Base-by-base conservation (phyloP, 257 asterid species). In the Haberlea rhodopensis region DNA sequence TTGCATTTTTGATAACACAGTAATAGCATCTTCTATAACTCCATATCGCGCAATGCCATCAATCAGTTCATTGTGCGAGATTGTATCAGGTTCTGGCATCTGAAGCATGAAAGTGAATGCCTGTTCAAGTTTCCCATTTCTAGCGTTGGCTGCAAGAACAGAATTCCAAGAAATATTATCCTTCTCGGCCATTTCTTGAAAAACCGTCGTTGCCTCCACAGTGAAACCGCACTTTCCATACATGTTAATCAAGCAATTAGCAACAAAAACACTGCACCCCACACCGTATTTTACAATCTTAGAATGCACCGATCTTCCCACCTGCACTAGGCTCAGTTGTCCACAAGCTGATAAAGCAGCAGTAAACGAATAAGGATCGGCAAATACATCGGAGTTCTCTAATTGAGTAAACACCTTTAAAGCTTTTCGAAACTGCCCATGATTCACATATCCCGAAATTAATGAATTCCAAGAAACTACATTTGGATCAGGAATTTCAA, bases 391-490 rank as follows among this genome's bases (percentile, higher is more conserved):
- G 11, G 94, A 87, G 5, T 37, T 87, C 69, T 87, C 94, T 51
- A 89, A 66, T 53, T 74, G 77, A 56, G 57, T 53, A 51, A 82
- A 91, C 78, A 84, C 55, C 26, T 69, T 52, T 71, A 91, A 53
- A 10, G 88, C 94, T 64, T 82, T 78, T 11, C 70, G 52, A 29
- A 76, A 85, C 76, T 75, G 67, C 78, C 97, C 96, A 27, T 82
- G 81, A 58, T 65, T 86, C 25, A 81, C 89, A 71, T 76, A 75
- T 48, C 96, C 96, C 28, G 97, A 83, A 71, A 92, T 87, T 73
- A 92, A 71, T 24, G 96, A 75, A 76, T 89, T 89, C 96, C 98
- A 89, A 68, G 95, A 81, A 74, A 82, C 96, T 22, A 92, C 68
- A 78, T 67, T 83, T 57, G 80, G 88, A 60, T 87, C 79, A 63